Percentiles rank a stretch among this genome's conserved stretches.
These are phyloP conservation scores for Neckera pumila DNA, from an alignment of 225 moss, liverwort and hornwort species.

Conservation along the genomic window DNA sequence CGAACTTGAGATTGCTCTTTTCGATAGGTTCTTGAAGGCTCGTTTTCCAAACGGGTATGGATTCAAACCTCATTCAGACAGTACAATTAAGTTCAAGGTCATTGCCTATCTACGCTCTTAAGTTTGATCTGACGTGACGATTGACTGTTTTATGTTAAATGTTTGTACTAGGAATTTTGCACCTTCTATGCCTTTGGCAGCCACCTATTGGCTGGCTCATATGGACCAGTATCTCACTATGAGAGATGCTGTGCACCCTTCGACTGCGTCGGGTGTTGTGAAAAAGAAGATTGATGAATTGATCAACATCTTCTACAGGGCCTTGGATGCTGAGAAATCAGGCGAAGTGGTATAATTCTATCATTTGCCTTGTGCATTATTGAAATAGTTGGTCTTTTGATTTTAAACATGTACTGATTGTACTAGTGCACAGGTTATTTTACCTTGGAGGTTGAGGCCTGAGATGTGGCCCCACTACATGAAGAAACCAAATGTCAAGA, in stretches of 20 bases:
- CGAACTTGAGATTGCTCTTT: not conserved
- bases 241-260: constrained; percentile 1
- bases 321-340: constrained; percentile 45
- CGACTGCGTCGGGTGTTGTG: not conserved
- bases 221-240: not conserved
- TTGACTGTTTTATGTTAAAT: not conserved
- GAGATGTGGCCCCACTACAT: constrained; percentile 16
- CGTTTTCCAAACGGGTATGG: not conserved
- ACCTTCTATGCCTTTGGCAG: not conserved
- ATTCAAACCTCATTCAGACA: not conserved
- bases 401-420: not conserved
- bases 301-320: constrained; percentile 37
- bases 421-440: not conserved
- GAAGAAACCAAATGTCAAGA: not conserved
- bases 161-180: not conserved
- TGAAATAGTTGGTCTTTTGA: not conserved
- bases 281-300: constrained; percentile 15
- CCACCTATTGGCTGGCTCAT: not conserved
- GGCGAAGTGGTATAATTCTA: constrained; percentile 22
- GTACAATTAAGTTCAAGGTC: not conserved
- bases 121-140: not conserved
- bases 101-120: not conserved
- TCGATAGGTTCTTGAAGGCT: not conserved
- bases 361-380: not conserved
- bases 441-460: constrained; percentile 12